phyloP scores from a whole-genome alignment of 441 rosid species.

The Geranium incanum region DNA sequence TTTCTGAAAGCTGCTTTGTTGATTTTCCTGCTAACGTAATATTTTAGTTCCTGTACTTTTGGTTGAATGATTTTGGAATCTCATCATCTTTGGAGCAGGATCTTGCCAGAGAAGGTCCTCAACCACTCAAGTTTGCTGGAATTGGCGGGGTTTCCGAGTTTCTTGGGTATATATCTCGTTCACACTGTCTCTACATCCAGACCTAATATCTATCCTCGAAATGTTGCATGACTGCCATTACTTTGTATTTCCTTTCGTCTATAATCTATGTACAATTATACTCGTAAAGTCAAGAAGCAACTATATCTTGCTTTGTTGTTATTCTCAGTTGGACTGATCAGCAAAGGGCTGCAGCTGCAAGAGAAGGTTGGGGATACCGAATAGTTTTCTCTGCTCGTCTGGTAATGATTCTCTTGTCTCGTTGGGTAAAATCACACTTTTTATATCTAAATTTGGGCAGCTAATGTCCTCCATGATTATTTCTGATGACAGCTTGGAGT shows the following conservation, averaged over 20 bases:
- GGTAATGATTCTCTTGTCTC: slow-evolving; percentile 34
- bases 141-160: slow-evolving; percentile 86
- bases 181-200: slow-evolving; percentile 1
- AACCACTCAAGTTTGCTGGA: slow-evolving; percentile 78
- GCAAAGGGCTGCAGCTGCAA: slow-evolving; percentile 83
- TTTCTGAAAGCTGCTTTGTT: slow-evolving; percentile 16
- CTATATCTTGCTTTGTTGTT: slow-evolving; percentile 11
- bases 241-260: neutral
- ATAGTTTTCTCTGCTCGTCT: slow-evolving; percentile 66
- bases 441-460: slow-evolving; percentile 7
- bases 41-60: slow-evolving; percentile 1
- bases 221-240: neutral
- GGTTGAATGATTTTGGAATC: slow-evolving; percentile 15
- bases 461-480: slow-evolving; percentile 3
- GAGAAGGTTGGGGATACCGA: slow-evolving; percentile 87
- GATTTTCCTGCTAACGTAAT: slow-evolving; percentile 5
- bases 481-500: slow-evolving; percentile 5
- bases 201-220: neutral
- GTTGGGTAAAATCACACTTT: slow-evolving; percentile 4
- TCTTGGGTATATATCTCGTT: slow-evolving; percentile 55
- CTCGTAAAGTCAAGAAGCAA: neutral
- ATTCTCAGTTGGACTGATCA: slow-evolving; percentile 86
- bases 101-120: slow-evolving; percentile 70
- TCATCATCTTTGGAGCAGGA: slow-evolving; percentile 44
- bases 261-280: neutral